A percentile compares a stretch with the other conserved stretches of the same genome.
phyloP scores from a whole-genome alignment of 768 basidiomycete species.

The Tephrocybe sp. region DNA sequence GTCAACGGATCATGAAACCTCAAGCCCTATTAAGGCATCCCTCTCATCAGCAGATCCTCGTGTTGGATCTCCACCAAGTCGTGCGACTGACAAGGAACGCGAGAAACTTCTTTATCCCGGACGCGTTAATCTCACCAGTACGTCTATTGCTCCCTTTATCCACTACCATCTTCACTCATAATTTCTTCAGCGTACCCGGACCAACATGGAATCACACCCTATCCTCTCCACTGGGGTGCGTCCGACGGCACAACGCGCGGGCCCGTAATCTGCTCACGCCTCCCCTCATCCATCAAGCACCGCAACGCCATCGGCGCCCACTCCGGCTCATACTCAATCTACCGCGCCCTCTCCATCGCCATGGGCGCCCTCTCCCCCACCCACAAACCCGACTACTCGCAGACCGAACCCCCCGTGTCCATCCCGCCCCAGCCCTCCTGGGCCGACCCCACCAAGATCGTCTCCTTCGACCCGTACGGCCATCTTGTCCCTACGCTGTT shows the following conservation, averaged over 20 bases:
- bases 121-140: slow-evolving; percentile 82
- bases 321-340: slow-evolving; percentile 92
- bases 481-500: slow-evolving; percentile 81
- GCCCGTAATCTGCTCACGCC: slow-evolving; percentile 86
- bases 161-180: not conserved
- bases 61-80: slow-evolving; percentile 20
- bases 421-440: slow-evolving; percentile 79
- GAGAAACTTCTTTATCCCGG: slow-evolving; percentile 80
- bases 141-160: slow-evolving; percentile 29
- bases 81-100: slow-evolving; percentile 56
- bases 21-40: slow-evolving; percentile 17
- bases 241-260: slow-evolving; percentile 65
- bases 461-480: slow-evolving; percentile 93
- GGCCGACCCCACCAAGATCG: slow-evolving; percentile 78
- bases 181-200: slow-evolving; percentile 71
- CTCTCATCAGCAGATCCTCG: slow-evolving; percentile 27
- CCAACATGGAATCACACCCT: slow-evolving; percentile 84
- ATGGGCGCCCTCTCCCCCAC: slow-evolving; percentile 79
- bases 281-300: slow-evolving; percentile 80
- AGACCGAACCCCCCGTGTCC: slow-evolving; percentile 82
- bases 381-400: slow-evolving; percentile 80
- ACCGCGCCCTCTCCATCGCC: slow-evolving; percentile 90
- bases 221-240: slow-evolving; percentile 82
- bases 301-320: slow-evolving; percentile 96
- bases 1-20: slow-evolving; percentile 8